phyloP scores from a whole-genome alignment of 495 filamentous ascomycete species.

The Aspergillus haitiensis region DNA sequence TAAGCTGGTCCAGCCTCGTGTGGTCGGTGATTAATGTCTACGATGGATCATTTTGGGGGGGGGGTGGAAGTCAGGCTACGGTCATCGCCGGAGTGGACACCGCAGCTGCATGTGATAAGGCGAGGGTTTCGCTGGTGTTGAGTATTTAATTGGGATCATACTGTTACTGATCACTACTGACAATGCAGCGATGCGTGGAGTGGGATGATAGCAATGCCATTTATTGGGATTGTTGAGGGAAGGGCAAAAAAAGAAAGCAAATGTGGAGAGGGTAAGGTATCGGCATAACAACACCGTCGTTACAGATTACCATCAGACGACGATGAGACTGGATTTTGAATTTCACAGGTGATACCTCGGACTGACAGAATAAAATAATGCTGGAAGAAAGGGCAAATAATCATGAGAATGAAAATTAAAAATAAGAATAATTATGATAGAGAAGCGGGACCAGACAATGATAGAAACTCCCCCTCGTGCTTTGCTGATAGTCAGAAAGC shows the following conservation, averaged over 20 bases:
- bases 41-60: conserved; percentile 1
- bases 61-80: not conserved
- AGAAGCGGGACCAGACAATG: not conserved
- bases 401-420: no score
- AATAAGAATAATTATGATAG: not conserved
- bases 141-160: not conserved
- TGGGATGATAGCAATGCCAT: no score
- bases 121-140: not conserved
- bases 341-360: not conserved
- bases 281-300: no score
- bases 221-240: not conserved
- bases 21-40: conserved; percentile 1
- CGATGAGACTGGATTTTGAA: no score
- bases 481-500: not conserved
- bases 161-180: no score
- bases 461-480: not conserved
- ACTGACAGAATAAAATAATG: no score
- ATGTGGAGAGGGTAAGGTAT: no score
- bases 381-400: no score
- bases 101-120: conserved; percentile 16
- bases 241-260: not conserved
- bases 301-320: no score
- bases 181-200: no score
- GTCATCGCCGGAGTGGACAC: not conserved
- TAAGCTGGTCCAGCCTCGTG: conserved; percentile 20